These are phyloP conservation scores for Epichloe coenophiala DNA, from an alignment of 2,329 filamentous ascomycete genomes.

Conservation along the genomic window DNA sequence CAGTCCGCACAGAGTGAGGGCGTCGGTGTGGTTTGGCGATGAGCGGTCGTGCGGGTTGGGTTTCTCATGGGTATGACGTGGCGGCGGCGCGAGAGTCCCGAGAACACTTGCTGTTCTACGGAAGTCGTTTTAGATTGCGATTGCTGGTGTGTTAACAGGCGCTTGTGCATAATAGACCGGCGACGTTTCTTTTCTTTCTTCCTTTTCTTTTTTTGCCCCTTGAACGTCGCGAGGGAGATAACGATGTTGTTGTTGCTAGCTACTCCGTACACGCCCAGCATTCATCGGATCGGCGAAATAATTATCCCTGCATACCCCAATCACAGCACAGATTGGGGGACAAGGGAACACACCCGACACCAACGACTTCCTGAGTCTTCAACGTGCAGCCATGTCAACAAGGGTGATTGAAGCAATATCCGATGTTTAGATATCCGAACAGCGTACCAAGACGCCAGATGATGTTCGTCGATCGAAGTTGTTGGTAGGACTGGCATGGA, in stretches of 20 bases:
- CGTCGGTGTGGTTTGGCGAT: too few species aligned
- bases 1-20: too few species aligned
- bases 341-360: not conserved
- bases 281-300: not conserved
- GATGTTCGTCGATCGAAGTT: not conserved
- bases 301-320: not conserved
- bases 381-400: not conserved
- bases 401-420: not conserved
- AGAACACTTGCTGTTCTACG: not conserved
- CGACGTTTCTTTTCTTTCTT: too few species aligned
- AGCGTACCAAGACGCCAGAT: not conserved
- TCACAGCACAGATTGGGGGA: not conserved
- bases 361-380: not conserved
- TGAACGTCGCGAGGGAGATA: not conserved
- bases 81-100: not conserved
- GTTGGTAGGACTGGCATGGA: not conserved
- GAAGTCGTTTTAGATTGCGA: not conserved
- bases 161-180: too few species aligned
- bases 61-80: not conserved
- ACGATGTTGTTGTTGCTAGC: not conserved
- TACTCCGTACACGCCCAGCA: too few species aligned
- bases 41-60: not conserved
- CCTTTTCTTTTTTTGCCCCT: too few species aligned
- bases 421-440: not conserved
- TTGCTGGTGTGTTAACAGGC: not conserved